These are phyloP conservation scores for Bryoerythrophyllum caledonicum DNA, from an alignment of 225 moss, liverwort and hornwort species.

Conservation along the genomic window DNA sequence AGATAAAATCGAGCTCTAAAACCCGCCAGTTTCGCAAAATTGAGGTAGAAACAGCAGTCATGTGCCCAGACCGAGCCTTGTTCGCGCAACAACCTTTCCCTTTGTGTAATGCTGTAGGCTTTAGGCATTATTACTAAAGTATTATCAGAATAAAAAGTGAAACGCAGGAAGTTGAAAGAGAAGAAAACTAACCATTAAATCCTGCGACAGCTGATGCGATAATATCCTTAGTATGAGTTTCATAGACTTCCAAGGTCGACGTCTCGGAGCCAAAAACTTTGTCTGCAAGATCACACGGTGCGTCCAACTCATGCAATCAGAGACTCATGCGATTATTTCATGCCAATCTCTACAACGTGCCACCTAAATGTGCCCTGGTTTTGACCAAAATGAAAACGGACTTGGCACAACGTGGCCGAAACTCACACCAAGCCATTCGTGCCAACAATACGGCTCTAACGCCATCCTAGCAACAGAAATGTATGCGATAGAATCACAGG, in stretches of 20 bases:
- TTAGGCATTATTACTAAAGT: not conserved
- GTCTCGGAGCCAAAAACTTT: conserved; percentile 75
- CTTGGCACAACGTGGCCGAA: too few species aligned
- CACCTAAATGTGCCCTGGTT: not conserved
- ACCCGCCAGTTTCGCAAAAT: not conserved
- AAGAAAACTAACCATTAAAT: conserved; percentile 68
- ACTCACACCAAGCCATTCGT: not conserved
- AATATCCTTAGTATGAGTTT: conserved; percentile 83
- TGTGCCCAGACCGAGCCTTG: conserved; percentile 4
- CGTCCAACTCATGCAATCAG: conserved; percentile 22
- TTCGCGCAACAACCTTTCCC: not conserved
- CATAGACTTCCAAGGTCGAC: conserved; percentile 74
- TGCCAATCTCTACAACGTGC: not conserved
- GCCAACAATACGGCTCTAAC: not conserved
- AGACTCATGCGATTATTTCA: conserved; percentile 3
- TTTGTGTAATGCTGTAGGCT: not conserved
- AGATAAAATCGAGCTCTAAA: not conserved
- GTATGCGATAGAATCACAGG: not conserved
- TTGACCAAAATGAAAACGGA: too few species aligned
- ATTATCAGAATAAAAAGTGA: not conserved
- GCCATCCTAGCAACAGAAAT: not conserved
- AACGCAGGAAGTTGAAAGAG: not conserved
- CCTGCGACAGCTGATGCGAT: conserved; percentile 85
- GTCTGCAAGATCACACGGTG: conserved; percentile 51
- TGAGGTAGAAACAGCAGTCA: not conserved